These are phyloP conservation scores for Irpex lacteus DNA, from an alignment of 1,284 basidiomycete genomes.

Conservation along the genomic window DNA sequence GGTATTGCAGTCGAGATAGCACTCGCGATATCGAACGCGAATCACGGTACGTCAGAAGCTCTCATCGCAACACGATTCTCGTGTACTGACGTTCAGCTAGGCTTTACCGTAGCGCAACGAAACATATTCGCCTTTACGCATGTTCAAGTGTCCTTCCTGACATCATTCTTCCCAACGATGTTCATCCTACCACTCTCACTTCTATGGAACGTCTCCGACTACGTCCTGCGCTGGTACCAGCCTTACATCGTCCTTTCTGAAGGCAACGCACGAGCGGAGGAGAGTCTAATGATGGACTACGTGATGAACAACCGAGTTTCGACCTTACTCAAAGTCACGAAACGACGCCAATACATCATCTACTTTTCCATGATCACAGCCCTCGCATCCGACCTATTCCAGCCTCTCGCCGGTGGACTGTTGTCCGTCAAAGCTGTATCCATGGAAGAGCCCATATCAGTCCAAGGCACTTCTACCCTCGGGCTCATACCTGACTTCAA, in stretches of 20 bases:
- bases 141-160: slow-evolving; percentile 51
- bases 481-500: slow-evolving; percentile 14
- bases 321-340: slow-evolving; percentile 5
- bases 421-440: slow-evolving; percentile 9
- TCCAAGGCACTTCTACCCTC: slow-evolving; percentile 5
- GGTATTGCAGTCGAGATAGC: slow-evolving; percentile 50
- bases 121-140: slow-evolving; percentile 42
- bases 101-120: slow-evolving; percentile 47
- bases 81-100: slow-evolving; percentile 28
- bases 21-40: slow-evolving; percentile 36
- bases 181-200: slow-evolving; percentile 29
- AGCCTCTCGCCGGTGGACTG: slow-evolving; percentile 18
- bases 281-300: slow-evolving; percentile 61
- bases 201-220: slow-evolving; percentile 20
- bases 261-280: slow-evolving; percentile 49
- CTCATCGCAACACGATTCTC: neutral
- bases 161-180: slow-evolving; percentile 56
- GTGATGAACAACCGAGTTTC: slow-evolving; percentile 29
- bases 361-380: slow-evolving; percentile 15
- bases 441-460: neutral
- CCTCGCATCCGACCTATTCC: slow-evolving; percentile 14
- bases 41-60: slow-evolving; percentile 37
- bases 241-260: slow-evolving; percentile 54
- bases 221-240: slow-evolving; percentile 31
- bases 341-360: slow-evolving; percentile 15